Conservation (phyloP, 225 moss, liverwort and hornwort genomes). For the Anthoceros angustus region DNA sequence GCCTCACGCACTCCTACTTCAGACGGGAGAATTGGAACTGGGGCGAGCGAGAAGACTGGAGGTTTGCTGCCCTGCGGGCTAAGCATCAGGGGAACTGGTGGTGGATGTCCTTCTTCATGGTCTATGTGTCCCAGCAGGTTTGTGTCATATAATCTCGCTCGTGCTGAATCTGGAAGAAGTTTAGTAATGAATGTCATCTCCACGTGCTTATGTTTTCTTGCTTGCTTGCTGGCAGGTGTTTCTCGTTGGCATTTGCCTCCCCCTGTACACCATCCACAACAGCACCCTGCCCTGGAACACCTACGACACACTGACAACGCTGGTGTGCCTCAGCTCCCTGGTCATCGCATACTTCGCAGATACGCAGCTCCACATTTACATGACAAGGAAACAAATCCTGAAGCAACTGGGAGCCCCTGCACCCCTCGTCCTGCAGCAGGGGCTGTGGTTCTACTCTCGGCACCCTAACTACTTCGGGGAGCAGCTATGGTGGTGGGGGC, state of each 20-base stretch:
- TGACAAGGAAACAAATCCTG: conserved; percentile 33
- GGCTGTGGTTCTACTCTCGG: conserved; percentile 73
- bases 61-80: conserved; percentile 34
- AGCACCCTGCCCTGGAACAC: conserved; percentile 37
- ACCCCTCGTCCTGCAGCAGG: conserved; percentile 38
- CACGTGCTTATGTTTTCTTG: neutral
- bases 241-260: conserved; percentile 75
- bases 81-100: conserved; percentile 49
- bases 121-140: conserved; percentile 58
- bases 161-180: neutral
- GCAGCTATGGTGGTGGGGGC: conserved; percentile 93
- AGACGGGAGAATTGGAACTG: conserved; percentile 81
- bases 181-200: neutral
- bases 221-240: conserved; percentile 27
- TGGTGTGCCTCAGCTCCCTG: conserved; percentile 41
- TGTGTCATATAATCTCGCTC: neutral
- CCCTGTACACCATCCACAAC: conserved; percentile 42
- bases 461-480: conserved; percentile 98
- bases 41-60: conserved; percentile 90
- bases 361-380: conserved; percentile 53
- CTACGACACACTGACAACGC: conserved; percentile 40
- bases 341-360: conserved; percentile 50
- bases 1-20: conserved; percentile 68
- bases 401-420: conserved; percentile 42
- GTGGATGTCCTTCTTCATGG: conserved; percentile 70